Evolutionary conservation across 257 asterid species (phyloP).

Genomic region (Buddleja alternifolia): DNA sequence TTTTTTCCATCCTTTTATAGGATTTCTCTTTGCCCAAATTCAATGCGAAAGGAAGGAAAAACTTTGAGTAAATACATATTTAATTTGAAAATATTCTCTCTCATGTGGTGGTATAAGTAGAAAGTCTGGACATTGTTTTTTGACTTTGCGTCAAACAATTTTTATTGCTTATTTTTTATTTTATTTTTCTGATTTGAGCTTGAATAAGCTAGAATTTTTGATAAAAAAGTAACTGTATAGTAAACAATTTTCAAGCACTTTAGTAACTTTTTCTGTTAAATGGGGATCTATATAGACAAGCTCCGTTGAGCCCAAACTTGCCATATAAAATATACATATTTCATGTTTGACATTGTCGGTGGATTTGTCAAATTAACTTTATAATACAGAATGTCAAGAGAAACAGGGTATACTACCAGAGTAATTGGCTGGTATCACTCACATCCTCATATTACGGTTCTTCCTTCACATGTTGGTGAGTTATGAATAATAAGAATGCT

Average conservation of each 20-base stretch:
- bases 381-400: constrained; percentile 81
- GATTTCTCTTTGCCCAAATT: background rate
- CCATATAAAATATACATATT: background rate
- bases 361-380: constrained; percentile 63
- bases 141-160: too few species aligned
- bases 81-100: background rate
- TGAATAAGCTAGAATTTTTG: background rate
- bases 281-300: background rate
- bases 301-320: constrained; percentile 7
- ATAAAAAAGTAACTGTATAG: too few species aligned
- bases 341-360: constrained; percentile 5
- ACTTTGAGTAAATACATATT: background rate
- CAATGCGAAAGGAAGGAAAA: background rate
- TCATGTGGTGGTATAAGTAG: background rate
- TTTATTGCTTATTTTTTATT: background rate
- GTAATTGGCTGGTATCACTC: constrained; percentile 99
- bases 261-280: too few species aligned
- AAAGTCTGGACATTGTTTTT: background rate
- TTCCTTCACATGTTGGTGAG: constrained; percentile 99
- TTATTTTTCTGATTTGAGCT: background rate
- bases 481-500: constrained; percentile 9
- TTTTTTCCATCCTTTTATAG: background rate
- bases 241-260: too few species aligned
- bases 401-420: constrained; percentile 83
- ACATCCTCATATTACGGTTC: constrained; percentile 99